Evolutionary conservation across 768 basidiomycete species (phyloP), one percentile per base, ranked within the genome.

Genomic region (Trametes cinnabarina): DNA sequence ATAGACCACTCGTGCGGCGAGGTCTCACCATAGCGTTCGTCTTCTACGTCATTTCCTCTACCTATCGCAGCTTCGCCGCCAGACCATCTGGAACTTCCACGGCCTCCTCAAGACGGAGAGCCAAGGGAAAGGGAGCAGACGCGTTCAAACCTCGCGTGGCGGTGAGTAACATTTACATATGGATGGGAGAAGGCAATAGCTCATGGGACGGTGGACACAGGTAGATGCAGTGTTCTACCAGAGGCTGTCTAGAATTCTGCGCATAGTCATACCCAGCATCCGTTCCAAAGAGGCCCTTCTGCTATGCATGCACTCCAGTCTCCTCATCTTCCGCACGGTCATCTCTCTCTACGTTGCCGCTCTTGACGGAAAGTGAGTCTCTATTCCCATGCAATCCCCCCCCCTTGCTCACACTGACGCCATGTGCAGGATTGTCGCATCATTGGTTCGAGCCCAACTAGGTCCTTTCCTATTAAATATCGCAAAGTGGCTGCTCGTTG

Each of bases 271-370:
- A 54, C 96, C 95, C 3, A 80, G 87, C 41, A 71, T 92, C 54
- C 83, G 83, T 41, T 92, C 90, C 8, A 92, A 93, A 63, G 95
- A 98, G 71, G 92, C 94, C 0, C 73, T 90, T 51, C 82, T 98
- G 48, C 80, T 99, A 15, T 74, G 86, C 43, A 88, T 92, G 80
- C 95, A 98, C 73, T 92, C 94, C 14, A 85, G 86, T 66, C 79
- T 99, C 56, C 82, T 99, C 52, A 79, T 98, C 14, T 88, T 92
- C 63, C 77, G 96, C 64, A 98, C 96, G 3, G 87, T 91, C 1
- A 87, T 98, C 44, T 95, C 92, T 15, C 76, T 99, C 17, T 98
- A 97, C 68, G 94, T 99, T 47, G 96, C 96, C 6, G 84, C 90
- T 20, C 79, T 98, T 47, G 96, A 98, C 68, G 96, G 96, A 72